Evolutionary conservation across 1,284 basidiomycete genomes (phyloP), one percentile per base, ranked within the genome.

Genomic region (Sporisorium reilianum): DNA sequence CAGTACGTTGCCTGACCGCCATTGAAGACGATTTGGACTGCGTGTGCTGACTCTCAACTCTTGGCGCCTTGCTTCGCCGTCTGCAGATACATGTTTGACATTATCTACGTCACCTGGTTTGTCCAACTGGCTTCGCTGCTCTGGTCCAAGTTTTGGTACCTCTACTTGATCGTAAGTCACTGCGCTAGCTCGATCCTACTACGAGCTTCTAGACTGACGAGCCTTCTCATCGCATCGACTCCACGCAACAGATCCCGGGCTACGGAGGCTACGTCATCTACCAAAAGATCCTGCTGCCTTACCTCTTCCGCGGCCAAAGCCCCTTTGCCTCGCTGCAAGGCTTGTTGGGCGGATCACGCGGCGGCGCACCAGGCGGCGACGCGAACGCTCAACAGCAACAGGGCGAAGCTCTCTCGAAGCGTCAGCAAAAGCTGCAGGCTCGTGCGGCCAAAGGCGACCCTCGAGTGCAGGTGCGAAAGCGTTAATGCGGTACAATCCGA

Each of bases 21-120:
- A 25, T 45, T 7, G 5, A 2, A 38, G 16, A 38, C 18, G 14
- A n/a, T 12, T 3, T 34, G 32, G 32, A 34, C 6, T 10, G 30
- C 6, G 12, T 18, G 38, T 1, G 8, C 38, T 41, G 38, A 41
- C 38, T 41, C 38, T 10, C n/a, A 20, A 8, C 26, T 36, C 25
- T 40, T 26, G 22, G 8, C 16, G 25, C 10, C 1, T 25, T 2
- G 5, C 20, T 42, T 28, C 3, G 28, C n/a, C 26, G 9, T 28
- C 45, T 5, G 26, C 64, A 82, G 81, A n/a, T 85, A 85, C 78
- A 82, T 85, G 79, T 85, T 85, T 28, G 85, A 86, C 61, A 55
- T 85, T 9, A 67, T 86, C 61, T 86, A 86, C 57, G 76, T 86
- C 10, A 86, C 85, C 0, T 86, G 85, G 85, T 81, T 83, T 56